Base-by-base conservation (phyloP, 2,329 filamentous ascomycete species). In the Dothistroma pini region DNA sequence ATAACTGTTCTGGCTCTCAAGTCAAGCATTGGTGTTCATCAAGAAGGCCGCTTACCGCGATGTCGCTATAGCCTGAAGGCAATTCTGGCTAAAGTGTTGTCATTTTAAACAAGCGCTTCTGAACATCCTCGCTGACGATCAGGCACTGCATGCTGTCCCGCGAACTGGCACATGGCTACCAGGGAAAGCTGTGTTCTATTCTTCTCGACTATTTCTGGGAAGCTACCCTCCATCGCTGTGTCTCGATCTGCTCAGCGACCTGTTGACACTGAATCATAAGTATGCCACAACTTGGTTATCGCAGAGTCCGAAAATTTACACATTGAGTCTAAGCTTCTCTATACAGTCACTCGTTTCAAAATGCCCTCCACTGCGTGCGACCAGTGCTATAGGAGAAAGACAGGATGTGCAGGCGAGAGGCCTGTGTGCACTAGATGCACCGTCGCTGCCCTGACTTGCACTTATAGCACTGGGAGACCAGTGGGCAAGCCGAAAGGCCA, bases 361-460 rank as follows among this genome's bases (percentile, higher is more conserved):
- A 61, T 61, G 59, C 59, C 59, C 29, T 57, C 59, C 8, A 54
- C 59, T 29, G 54, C 59, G 19, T 61, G 59, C 54, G 59, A 61
- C 49, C 59, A 61, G 35, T 61, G 59, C 49, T 54, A 57, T 21
- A 48, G 59, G 12, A 52, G 54, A 22, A 56, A 53, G 31, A 54
- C 51, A 14, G 48, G 34, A 21, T 61, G 59, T 29, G 16, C 41
- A 29, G 59, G 59, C 10, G 59, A 55, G n/a, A 51, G 31, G 16
- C 59, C 59, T 22, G 50, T 49, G 9, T 61, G 59, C 50, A 49
- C 48, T 14, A 35, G 38, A 11, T 61, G 59, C 51, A 21, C 34
- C 6, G 34, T 21, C 31, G 29, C 29, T n/a, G 54, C 54, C n/a
- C 29, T 53, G 11, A 49, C 34, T 4, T 61, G 59, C 16, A 61